Evolutionary conservation across 306 rosid species (phyloP), one percentile per base, ranked within the genome.

Genomic region (Castanea mollissima): DNA sequence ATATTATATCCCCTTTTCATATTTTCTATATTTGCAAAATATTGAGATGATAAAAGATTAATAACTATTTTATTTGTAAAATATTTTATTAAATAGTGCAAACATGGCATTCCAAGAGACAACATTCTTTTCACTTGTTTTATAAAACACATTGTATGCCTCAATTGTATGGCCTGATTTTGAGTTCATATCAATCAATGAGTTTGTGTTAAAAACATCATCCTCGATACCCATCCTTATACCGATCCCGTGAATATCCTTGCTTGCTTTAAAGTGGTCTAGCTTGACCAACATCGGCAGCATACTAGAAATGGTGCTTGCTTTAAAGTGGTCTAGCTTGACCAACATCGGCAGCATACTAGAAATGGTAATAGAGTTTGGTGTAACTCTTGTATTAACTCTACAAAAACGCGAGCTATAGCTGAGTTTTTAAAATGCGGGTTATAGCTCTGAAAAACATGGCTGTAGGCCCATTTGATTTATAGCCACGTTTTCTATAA

Each of bases 41-140:
- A 0, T 31, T 31, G 27, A 25, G 27, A 25, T 25, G 27, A 1
- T 25, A 25, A 25, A 25, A 25, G 27, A 25, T 1, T 25, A 25
- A 25, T 25, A 25, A 25, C 27, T 25, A 25, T 25, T 25, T 25
- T 25, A 1, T 25, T 25, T 2, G 31, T 29, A 2, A 29, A 29
- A 29, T 29, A 2, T 31, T 31, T 31, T 31, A 4, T 4, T 31
- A 31, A 31, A 31, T 31, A 31, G 0, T 31, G 94, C 96, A 63
- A 92, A 62, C 98, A 91, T 92, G 21, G 97, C 92, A 88, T 92
- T 94, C 97, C 97, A 94, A 23, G 98, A 91, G 73, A 92, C 97
- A 59, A 80, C 69, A 55, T 88, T 92, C 86, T 83, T 94, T 52
- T 77, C 84, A 64, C 73, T 84, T 88, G 87, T 88, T 56, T 78